Evolutionary conservation across 192 early-diverging fungal species (phyloP), one percentile per base, ranked within the genome.

Genomic region (Mortierella claussenii): DNA sequence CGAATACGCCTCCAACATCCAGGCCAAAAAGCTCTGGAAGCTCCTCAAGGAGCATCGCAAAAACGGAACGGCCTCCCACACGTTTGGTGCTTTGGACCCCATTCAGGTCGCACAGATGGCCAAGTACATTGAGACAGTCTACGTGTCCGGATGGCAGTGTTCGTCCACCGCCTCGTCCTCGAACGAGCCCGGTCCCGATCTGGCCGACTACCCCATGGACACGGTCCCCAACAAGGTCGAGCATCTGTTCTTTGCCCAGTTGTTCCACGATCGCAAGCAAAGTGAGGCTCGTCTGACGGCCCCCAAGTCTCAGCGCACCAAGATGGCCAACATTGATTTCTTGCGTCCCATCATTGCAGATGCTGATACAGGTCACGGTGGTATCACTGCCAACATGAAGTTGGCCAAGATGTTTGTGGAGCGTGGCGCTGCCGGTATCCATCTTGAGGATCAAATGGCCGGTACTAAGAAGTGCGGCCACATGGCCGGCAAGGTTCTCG

Each of bases 401-500:
- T 85, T 96, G 40, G 90, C 94, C 85, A 96, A 96, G 87, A 94
- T 98, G 93, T 94, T 98, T 80, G 96, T 98, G 59, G 94, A 98
- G 83, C 90, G 95, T 47, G 96, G 96, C 55, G 96, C 96, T 26
- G 96, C 96, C 30, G 96, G 95, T 76, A 94, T 98, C 78, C 96
- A 98, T 69, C 37, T 76, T 42, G 94, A 97, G 81, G 94, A 97
- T 84, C 95, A 97, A 81, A 91, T 93, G 34, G 90, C 97, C 24
- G 92, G 94, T 67, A 97, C 95, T 71, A 98, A 98, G 79, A 98
- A 98, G 88, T 98, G 97, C 80, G 97, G 97, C 20, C 97, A 98
- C 82, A 98, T 98, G 97, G 97, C 95, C 48, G 97, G 97, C 50
- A 98, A 98, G 81, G 97, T 98, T 30, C 81, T 98, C n/a, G 97